Evolutionary conservation across 306 rosid species (phyloP).

Genomic region (Fagus sylvatica): DNA sequence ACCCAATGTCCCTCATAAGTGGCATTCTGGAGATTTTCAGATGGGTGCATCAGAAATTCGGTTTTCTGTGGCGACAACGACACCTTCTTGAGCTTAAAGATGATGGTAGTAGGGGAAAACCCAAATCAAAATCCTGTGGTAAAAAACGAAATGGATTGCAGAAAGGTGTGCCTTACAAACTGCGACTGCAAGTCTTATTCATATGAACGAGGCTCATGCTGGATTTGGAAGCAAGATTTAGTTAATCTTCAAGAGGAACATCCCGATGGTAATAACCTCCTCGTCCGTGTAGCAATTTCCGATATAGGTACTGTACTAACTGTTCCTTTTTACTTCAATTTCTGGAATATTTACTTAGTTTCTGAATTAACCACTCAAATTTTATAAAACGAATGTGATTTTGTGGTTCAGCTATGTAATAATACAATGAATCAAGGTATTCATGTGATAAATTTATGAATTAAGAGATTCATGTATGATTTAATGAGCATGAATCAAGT

Average conservation of each 20-base stretch:
- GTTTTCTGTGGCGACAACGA: neutral
- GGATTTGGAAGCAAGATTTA: conserved; percentile 26
- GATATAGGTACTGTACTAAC: conserved; percentile 37
- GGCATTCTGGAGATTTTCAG: neutral
- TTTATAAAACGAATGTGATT: too few relatives aligned
- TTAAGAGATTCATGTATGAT: too few relatives aligned
- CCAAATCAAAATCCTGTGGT: fast-evolving
- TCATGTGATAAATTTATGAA: too few relatives aligned
- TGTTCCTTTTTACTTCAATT: too few relatives aligned
- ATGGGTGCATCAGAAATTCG: conserved; percentile 29
- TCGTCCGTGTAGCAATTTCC: conserved; percentile 10
- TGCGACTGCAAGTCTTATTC: conserved; percentile 42
- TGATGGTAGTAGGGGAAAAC: neutral
- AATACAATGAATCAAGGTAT: too few relatives aligned
- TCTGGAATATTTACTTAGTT: too few relatives aligned
- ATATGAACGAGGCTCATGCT: neutral
- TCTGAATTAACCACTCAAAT: too few relatives aligned
- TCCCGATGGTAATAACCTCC: neutral
- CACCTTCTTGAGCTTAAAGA: conserved; percentile 21
- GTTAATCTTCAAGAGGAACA: conserved; percentile 24
- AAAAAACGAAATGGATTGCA: conserved; percentile 29
- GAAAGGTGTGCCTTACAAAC: neutral
- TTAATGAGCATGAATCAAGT: too few relatives aligned
- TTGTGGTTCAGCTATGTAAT: too few relatives aligned
- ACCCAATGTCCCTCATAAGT: neutral